Base-by-base conservation (phyloP, 306 rosid species). In the Trichosanthes cucumerina region DNA sequence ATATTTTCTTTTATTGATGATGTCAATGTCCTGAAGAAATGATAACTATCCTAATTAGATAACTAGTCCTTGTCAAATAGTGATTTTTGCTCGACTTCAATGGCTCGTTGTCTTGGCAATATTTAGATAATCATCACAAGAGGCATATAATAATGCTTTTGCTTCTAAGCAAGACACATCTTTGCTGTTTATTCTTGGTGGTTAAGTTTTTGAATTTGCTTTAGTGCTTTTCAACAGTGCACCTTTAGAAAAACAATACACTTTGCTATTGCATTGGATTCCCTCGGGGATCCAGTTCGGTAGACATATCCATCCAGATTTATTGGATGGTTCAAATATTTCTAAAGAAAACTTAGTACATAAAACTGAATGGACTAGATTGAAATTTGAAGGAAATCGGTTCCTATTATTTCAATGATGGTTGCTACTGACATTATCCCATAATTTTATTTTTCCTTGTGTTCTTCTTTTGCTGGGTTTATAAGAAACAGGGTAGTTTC, bases 21-120 rank as follows among this genome's bases (percentile, higher is more conserved):
- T 70, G 63, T 74, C 63, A 18, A 18, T 74, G 18, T 74, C 77
- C 26, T 5, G 77, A 71, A 69, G 39, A 71, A 46, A 72, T 28
- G 59, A 72, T 72, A 15, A 28, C 19, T 47, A 47, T 72, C 77
- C 77, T 72, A 46, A 43, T 44, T 47, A 49, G 77, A 26, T 72
- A 49, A 31, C 15, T 9, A 72, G 77, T 72, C 77, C 24, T 49
- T 72, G 77, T 72, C 77, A 23, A 72, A 47, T 26, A 16, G 43
- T 49, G 77, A 13, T 72, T 72, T 47, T 47, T 71, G 38, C 76
- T 71, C 24, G 57, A 46, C 56, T 72, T 72, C 77, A 46, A 46
- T 72, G 77, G 59, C 77, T 72, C 15, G 21, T 9, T 72, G 16
- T 49, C 43, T 49, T 72, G 12, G 59, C 60, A 28, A 72, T 49